Percentiles rank a stretch among this genome's conserved stretches.
phyloP scores from a whole-genome alignment of 148 eudicot species.

The Fagopyrum esculentum region DNA sequence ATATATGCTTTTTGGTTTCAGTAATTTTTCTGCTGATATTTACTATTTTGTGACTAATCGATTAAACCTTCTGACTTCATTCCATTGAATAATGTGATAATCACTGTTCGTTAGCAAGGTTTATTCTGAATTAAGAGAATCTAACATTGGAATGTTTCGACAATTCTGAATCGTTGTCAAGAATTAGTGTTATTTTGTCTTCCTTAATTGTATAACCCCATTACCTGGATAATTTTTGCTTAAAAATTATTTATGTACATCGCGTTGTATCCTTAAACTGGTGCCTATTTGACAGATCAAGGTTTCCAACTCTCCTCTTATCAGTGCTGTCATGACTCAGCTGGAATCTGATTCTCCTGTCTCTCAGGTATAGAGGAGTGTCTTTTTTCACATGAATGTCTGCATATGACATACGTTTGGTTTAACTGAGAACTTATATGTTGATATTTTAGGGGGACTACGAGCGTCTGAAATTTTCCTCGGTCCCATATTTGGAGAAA shows the following conservation, averaged over 20 bases:
- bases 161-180: neutral
- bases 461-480: constrained; percentile 8
- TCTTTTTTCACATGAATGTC: neutral
- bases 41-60: neutral
- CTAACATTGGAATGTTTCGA: neutral
- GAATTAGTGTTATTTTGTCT: neutral
- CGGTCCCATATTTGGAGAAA: constrained; percentile 7
- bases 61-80: neutral
- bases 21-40: constrained; percentile 9
- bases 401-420: neutral
- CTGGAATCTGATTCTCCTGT: constrained; percentile 89
- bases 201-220: neutral
- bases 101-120: neutral
- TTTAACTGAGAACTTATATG: constrained; percentile 3
- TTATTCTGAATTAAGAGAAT: neutral
- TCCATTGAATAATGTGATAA: neutral
- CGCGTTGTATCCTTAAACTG: neutral
- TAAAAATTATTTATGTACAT: neutral
- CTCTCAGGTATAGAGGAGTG: constrained; percentile 42
- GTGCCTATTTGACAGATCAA: constrained; percentile 52
- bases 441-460: neutral
- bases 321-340: constrained; percentile 94
- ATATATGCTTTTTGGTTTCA: neutral
- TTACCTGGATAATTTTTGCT: neutral
- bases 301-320: constrained; percentile 91